phyloP scores from a whole-genome alignment of 2,329 filamentous ascomycete genomes.

The Scopulariopsis brevicaulis region DNA sequence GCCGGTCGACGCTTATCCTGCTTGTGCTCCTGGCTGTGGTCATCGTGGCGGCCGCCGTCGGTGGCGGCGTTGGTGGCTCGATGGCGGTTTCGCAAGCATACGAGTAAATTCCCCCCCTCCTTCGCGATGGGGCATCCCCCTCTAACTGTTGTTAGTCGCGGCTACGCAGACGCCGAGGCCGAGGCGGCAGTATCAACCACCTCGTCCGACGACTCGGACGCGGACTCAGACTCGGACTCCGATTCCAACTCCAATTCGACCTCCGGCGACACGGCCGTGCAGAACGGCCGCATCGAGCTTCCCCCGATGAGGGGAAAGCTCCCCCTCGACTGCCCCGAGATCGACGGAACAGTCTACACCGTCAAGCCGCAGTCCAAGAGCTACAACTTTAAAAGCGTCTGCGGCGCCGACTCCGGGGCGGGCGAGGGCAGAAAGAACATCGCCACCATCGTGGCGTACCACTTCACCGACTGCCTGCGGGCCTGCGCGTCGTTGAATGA shows the following conservation, averaged over 20 bases:
- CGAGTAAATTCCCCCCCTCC: not conserved
- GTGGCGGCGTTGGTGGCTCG: constrained; percentile 6
- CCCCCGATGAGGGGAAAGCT: not conserved
- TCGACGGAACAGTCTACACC: not conserved
- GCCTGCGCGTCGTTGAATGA: constrained; percentile 6
- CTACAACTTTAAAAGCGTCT: not conserved
- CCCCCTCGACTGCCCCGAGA: constrained; percentile 6
- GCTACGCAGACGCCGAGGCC: not conserved
- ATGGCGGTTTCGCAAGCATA: constrained; percentile 4
- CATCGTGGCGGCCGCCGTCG: constrained; percentile 4
- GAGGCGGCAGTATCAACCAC: not conserved
- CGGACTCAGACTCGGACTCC: not conserved
- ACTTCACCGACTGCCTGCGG: constrained; percentile 3
- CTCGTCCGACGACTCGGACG: not conserved
- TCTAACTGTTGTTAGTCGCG: not conserved
- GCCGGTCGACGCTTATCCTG: constrained; percentile 4
- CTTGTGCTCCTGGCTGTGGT: constrained; percentile 1
- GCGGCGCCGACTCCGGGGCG: constrained; percentile 1
- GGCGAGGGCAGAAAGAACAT: constrained; percentile 4
- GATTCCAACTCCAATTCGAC: not conserved
- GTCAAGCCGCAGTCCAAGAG: not conserved
- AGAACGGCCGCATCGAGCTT: not conserved
- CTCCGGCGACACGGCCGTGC: not conserved
- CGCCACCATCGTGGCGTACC: constrained; percentile 4
- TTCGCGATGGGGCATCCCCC: not conserved